Percentiles rank a stretch among this genome's conserved stretches.
These are phyloP conservation scores for Chenopodium suecicum DNA, from an alignment of 148 eudicot genomes.

Conservation along the genomic window DNA sequence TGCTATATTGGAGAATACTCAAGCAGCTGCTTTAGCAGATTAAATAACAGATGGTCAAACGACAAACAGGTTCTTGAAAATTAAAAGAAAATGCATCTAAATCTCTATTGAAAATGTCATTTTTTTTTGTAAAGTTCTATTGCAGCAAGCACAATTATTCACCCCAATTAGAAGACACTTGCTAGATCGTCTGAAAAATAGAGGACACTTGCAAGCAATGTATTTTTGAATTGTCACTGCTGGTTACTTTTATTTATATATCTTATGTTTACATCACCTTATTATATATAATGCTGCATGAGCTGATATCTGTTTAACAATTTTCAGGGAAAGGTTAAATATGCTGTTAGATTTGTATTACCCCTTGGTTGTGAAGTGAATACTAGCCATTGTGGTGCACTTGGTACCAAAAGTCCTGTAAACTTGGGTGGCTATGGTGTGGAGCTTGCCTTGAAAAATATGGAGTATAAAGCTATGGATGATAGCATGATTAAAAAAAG, in stretches of 20 bases:
- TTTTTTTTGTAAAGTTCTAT: no score
- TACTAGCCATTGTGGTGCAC: slow-evolving; percentile 61
- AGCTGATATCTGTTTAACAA: slow-evolving; percentile 14
- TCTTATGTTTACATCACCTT: background rate
- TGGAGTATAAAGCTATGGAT: slow-evolving; percentile 99
- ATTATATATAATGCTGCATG: slow-evolving; percentile 4
- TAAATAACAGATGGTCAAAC: background rate
- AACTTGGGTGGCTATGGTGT: slow-evolving; percentile 98
- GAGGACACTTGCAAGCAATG: background rate
- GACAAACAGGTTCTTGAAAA: background rate
- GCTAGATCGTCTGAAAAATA: no score
- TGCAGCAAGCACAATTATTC: no score
- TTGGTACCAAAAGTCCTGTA: slow-evolving; percentile 72
- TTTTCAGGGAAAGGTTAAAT: slow-evolving; percentile 70
- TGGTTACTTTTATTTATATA: background rate
- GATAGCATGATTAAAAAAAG: slow-evolving; percentile 85
- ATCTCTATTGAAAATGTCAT: no score
- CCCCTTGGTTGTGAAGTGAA: slow-evolving; percentile 74
- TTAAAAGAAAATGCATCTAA: background rate
- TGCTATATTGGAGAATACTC: background rate
- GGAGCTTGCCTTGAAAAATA: slow-evolving; percentile 98
- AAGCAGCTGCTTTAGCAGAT: background rate
- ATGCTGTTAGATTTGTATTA: slow-evolving; percentile 81
- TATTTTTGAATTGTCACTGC: background rate
- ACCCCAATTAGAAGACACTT: no score